A percentile compares a stretch with the other conserved stretches of the same genome.
phyloP scores from a whole-genome alignment of 2,329 filamentous ascomycete genomes.

The Sporothrix pseudoabietina region DNA sequence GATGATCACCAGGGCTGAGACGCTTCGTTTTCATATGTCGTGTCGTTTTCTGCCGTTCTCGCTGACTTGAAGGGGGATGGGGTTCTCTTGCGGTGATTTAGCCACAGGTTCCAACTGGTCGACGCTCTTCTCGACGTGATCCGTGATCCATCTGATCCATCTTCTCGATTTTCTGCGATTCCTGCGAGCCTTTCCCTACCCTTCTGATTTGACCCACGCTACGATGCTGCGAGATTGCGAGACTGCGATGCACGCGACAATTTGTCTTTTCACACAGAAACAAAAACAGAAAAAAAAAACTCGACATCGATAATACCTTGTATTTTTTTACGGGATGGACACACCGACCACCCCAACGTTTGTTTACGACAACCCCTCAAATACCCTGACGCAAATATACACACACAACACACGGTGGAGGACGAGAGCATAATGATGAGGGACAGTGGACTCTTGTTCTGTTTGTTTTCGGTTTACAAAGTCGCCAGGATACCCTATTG shows the following conservation, averaged over 20 bases:
- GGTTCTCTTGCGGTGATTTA: conserved; percentile 4
- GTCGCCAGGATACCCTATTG: conserved; percentile 25
- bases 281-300: conserved; percentile 16
- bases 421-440: conserved; percentile 12
- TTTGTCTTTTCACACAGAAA: not conserved
- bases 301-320: not conserved
- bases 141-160: not conserved
- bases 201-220: not conserved
- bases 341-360: not conserved
- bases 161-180: not conserved
- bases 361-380: conserved; percentile 8
- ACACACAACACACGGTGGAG: not conserved
- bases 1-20: conserved; percentile 2
- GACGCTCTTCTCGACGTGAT: conserved; percentile 18
- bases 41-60: not conserved
- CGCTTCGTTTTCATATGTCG: conserved; percentile 7
- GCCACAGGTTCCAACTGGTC: conserved; percentile 19
- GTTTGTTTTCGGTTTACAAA: not conserved
- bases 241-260: conserved; percentile 1
- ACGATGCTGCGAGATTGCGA: not conserved
- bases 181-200: not conserved
- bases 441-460: not conserved
- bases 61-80: conserved; percentile 20
- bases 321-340: conserved; percentile 23
- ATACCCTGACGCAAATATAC: conserved; percentile 21